Evolutionary conservation across 768 basidiomycete genomes (phyloP), one percentile per base, ranked within the genome.

Genomic region (Holtermannia corniformis): DNA sequence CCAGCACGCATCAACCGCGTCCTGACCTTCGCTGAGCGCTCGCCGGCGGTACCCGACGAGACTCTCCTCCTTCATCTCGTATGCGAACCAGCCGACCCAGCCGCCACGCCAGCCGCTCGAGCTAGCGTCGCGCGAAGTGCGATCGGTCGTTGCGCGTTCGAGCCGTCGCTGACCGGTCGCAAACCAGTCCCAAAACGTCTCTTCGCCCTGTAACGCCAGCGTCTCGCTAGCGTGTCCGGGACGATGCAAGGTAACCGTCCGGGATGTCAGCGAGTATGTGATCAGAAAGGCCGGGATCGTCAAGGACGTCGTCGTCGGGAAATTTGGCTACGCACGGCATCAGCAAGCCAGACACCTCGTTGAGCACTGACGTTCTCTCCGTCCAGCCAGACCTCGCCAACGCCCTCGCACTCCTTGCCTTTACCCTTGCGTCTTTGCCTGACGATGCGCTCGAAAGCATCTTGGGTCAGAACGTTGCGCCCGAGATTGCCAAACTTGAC

Each of bases 1-100:
- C 71, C 68, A 70, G 47, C 65, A 64, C 0, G 71, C 71, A 47
- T 72, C 68, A 10, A 65, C 54, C 7, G 54, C 55, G 14, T 11
- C 55, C 12, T 25, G 16, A 1, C 14, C 50, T 5, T n/a, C 49
- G 1, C 24, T 25, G 12, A 40, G 47, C 3, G 46, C 13, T 16
- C 47, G 23, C 11, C 61, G 48, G 10, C 27, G 42, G 47, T 72
- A 72, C 24, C 71, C 70, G 2, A 56, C 55, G 49, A 74, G 41
- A 50, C 63, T 68, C 58, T 72, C 71, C 41, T 59, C 57, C 55
- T 72, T 72, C 71, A 74, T 72, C 52, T 72, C 73, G 52, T 72
- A 74, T 0, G 66, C 64, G 44, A 70, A 67, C 68, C 72, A 74
- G 13, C 73, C 73, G 2, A 72, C 66, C 70, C 70, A 72, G 2